A percentile compares a stretch with the other conserved stretches of the same genome.
phyloP scores from a whole-genome alignment of 2,329 filamentous ascomycete species.

The Metarhizium anisopliae region DNA sequence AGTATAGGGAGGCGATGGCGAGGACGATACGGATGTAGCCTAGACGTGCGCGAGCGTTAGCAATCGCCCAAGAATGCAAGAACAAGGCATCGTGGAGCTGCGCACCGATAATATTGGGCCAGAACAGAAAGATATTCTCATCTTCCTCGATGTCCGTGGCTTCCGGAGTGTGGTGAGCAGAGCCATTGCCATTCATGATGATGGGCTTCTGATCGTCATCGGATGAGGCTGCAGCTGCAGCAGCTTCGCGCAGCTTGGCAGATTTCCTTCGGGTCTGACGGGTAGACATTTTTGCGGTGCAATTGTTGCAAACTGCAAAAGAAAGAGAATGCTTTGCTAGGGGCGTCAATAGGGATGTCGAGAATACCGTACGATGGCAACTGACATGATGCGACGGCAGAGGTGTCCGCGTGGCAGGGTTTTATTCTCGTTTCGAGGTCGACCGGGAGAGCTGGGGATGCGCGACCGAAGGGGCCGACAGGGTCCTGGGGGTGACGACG shows the following conservation, averaged over 20 bases:
- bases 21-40: constrained; percentile 72
- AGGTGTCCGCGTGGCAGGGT: background rate
- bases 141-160: constrained; percentile 27
- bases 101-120: constrained; percentile 73
- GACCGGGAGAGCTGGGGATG: background rate
- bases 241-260: constrained; percentile 22
- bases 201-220: constrained; percentile 19
- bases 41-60: constrained; percentile 21
- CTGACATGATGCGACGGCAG: background rate
- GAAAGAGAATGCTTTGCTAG: background rate
- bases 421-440: background rate
- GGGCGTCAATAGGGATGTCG: background rate
- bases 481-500: constrained; percentile 1
- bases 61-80: background rate
- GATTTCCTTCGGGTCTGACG: constrained; percentile 30
- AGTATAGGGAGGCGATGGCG: constrained; percentile 88
- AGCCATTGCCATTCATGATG: constrained; percentile 37
- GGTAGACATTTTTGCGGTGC: constrained; percentile 23
- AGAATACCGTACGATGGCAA: constrained; percentile 5
- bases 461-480: constrained; percentile 5
- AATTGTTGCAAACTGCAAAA: background rate
- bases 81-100: background rate
- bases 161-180: constrained; percentile 24
- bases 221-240: constrained; percentile 11
- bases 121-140: constrained; percentile 78